Base-by-base conservation (phyloP, 2,329 filamentous ascomycete genomes). In the Tolypocladium nubicola region DNA sequence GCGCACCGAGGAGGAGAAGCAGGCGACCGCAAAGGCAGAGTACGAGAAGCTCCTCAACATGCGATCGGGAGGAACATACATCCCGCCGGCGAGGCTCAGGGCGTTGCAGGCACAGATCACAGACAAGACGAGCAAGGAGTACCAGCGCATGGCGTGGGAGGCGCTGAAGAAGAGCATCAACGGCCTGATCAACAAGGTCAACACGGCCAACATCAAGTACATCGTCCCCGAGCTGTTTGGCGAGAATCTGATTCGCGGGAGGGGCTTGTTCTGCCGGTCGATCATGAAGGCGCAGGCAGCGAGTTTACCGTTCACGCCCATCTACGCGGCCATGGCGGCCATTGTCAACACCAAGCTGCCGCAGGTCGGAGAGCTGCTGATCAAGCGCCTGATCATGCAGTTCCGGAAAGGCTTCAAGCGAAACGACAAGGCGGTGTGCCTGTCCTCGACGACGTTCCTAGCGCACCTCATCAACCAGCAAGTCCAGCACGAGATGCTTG, bases 271-370 rank as follows among this genome's bases (percentile, higher is more conserved):
- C 72, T 97, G 93, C 74, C 84, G 94, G 62, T 93, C 90, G 65
- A 94, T 99, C 67, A 96, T 97, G 91, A 97, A 97, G 77, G 94
- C 94, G 0, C 94, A 99, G 75, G 91, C 93, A 16, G 91, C 93
- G 11, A 95, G 90, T 78, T 80, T 97, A 70, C 92, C 93, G 0
- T 99, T 97, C 67, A 97, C 94, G 0, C 89, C 93, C 11, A 96
- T 99, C 60, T 96, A 97, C 66, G 94, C 93, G 14, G 90, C 92
- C 53, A 95, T 97, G 86, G 90, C 86, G 1, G 91, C 94, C 41
- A 95, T 97, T 65, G 91, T 97, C 70, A 99, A 99, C 71, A 97
- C 94, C 16, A 99, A 99, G 73, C 78, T 99, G 59, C 94, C 94
- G 1, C 88, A 94, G 70, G 91, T 97, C 35, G 94, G 94, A 59